Percentiles rank a stretch among this genome's conserved stretches.
Conservation (phyloP, 495 filamentous ascomycete species). For the Xylaria bambusicola region DNA sequence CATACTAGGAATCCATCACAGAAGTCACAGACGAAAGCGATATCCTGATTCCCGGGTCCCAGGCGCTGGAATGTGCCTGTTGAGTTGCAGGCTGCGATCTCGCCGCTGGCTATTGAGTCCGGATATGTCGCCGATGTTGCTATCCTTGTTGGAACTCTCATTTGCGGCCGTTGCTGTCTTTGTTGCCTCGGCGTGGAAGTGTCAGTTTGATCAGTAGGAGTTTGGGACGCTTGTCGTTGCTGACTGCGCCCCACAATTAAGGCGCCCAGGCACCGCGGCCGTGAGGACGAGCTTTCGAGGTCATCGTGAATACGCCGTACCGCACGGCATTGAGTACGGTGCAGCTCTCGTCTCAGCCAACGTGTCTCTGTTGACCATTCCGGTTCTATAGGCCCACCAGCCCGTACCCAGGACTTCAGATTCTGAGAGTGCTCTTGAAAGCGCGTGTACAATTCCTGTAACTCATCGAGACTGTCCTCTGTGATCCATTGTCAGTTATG, state of each 20-base stretch:
- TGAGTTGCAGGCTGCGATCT: slow-evolving; percentile 19
- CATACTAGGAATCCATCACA: slow-evolving; percentile 53
- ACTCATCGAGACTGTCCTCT: slow-evolving; percentile 47
- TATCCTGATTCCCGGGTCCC: slow-evolving; percentile 29
- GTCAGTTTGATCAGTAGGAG: background rate
- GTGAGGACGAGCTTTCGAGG: slow-evolving; percentile 25
- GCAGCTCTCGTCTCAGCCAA: slow-evolving; percentile 40
- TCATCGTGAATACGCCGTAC: slow-evolving; percentile 47
- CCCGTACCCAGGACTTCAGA: slow-evolving; percentile 46
- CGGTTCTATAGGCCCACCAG: slow-evolving; percentile 48
- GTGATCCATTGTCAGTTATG: slow-evolving; percentile 3
- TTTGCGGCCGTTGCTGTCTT: background rate
- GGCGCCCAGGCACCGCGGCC: slow-evolving; percentile 45
- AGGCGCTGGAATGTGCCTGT: slow-evolving; percentile 40
- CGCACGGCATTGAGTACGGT: slow-evolving; percentile 51
- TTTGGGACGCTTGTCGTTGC: slow-evolving; percentile 10
- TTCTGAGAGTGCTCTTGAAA: slow-evolving; percentile 43
- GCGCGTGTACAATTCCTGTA: slow-evolving; percentile 38
- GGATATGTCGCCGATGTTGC: background rate
- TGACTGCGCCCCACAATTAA: slow-evolving; percentile 46
- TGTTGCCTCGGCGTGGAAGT: background rate
- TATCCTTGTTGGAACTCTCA: background rate
- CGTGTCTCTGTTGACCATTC: slow-evolving; percentile 46
- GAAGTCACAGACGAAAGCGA: slow-evolving; percentile 53
- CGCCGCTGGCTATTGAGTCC: background rate